Evolutionary conservation across 73 alveolate species (phyloP).

Genomic region (Durusdinium trenchii): DNA sequence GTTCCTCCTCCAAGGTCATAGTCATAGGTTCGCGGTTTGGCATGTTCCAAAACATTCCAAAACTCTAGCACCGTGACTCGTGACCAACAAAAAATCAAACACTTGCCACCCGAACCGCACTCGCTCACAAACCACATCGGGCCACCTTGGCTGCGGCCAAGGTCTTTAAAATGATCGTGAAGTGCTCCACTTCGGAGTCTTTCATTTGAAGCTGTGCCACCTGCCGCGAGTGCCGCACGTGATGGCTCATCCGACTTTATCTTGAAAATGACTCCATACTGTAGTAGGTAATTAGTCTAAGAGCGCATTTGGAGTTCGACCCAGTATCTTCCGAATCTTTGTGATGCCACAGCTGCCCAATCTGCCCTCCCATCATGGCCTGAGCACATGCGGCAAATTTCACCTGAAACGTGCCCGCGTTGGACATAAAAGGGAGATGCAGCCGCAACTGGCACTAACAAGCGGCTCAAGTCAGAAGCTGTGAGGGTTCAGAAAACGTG

Average conservation of each 20-base stretch:
- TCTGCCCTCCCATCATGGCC: slow-evolving; percentile 15
- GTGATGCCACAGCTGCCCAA: too few relatives aligned
- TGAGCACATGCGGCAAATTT: slow-evolving; percentile 79
- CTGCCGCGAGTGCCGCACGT: background rate
- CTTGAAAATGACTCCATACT: background rate
- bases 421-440: background rate
- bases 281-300: background rate
- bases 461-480: too few relatives aligned
- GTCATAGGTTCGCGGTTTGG: background rate
- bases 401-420: slow-evolving; percentile 5
- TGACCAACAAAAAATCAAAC: background rate
- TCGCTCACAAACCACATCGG: background rate
- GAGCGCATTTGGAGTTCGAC: background rate
- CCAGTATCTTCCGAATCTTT: background rate
- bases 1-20: too few relatives aligned
- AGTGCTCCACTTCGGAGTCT: slow-evolving; percentile 37
- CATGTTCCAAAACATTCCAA: background rate
- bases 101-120: too few relatives aligned
- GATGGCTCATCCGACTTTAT: background rate
- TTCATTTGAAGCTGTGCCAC: slow-evolving; percentile 22
- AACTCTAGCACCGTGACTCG: background rate
- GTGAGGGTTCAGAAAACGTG: too few relatives aligned
- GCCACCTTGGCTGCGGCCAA: slow-evolving; percentile 51
- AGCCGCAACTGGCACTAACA: too few relatives aligned
- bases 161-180: slow-evolving; percentile 73